Percentiles rank a stretch among this genome's conserved stretches.
Conservation (phyloP, 257 asterid genomes). For the Salvia miltiorrhiza region DNA sequence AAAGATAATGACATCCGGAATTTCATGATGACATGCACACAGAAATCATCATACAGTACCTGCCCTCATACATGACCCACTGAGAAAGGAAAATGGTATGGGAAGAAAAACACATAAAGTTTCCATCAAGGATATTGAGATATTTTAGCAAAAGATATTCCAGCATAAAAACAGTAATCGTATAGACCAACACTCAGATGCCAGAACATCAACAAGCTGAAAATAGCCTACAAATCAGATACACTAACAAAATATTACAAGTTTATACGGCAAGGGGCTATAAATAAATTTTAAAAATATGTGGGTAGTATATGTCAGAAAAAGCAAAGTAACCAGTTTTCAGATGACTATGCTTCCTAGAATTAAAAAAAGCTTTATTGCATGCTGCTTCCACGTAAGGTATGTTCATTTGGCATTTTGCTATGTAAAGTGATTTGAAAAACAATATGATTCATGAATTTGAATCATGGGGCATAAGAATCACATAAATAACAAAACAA, state of each 20-base stretch:
- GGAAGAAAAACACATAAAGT: not conserved
- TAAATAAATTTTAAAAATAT: not conserved
- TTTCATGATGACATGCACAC: not conserved
- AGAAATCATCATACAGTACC: not conserved
- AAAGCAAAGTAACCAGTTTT: not conserved
- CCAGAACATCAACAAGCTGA: not conserved
- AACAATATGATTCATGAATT: not conserved
- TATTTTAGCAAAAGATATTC: not conserved
- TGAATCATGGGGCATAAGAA: not conserved
- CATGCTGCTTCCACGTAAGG: not conserved
- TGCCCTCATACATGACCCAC: no score
- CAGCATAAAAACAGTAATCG: not conserved
- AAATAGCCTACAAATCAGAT: not conserved
- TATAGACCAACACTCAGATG: not conserved
- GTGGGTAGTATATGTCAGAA: not conserved
- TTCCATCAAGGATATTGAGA: not conserved
- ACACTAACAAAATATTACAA: not conserved
- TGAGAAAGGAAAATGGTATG: not conserved
- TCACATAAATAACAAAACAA: not conserved
- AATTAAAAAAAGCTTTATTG: not conserved
- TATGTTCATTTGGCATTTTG: slow-evolving; percentile 1
- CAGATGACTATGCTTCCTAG: not conserved
- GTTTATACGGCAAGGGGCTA: no score
- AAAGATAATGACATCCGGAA: not conserved
- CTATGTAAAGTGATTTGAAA: not conserved